Base-by-base conservation (phyloP, 2,329 filamentous ascomycete genomes). In the Cercospora citrullina region DNA sequence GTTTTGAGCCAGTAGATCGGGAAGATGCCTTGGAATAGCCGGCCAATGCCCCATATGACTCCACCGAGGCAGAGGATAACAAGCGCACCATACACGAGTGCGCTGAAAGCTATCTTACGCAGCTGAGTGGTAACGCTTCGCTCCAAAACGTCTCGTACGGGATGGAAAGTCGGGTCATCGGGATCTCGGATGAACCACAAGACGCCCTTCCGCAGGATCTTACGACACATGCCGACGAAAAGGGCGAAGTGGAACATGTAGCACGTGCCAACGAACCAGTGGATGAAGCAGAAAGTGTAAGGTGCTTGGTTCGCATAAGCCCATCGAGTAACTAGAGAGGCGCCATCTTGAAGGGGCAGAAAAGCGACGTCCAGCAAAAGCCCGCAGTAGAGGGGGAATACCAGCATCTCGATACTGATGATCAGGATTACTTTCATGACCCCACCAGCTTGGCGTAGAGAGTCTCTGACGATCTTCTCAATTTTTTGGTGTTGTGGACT, bases 171-270 rank as follows among this genome's bases (percentile, higher is more conserved):
- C 8, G 96, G 95, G 79, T 99, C 95, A 79, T 99, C 96, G 6
- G 95, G 95, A 79, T 99, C 96, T 70, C 95, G 89, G 75, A 99
- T 99, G 79, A 99, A 99, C 82, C 97, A 98, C 68, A 99, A 84
- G 48, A 99, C 95, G 62, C 95, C 95, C 73, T 89, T 93, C 71
- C 95, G 90, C 90, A 99, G 92, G 68, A 98, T 97, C 82, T 97
- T 97, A 70, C 95, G 90, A 80, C 95, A 99, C 94, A 99, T 98
- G 66, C 94, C 96, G 18, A 99, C 95, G 77, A 99, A 99, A 3
- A 99, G 86, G 5, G 95, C 95, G 78, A 99, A 99, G 78, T 99
- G 95, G 81, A 99, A 99, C 96, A 99, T 99, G 80, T 99, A 99
- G 71, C 94, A 96, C 3, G 95, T 99, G 60, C 95, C 95, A 66